Evolutionary conservation across 2,329 filamentous ascomycete species (phyloP).

Genomic region (Rhynchosporium secalis): DNA sequence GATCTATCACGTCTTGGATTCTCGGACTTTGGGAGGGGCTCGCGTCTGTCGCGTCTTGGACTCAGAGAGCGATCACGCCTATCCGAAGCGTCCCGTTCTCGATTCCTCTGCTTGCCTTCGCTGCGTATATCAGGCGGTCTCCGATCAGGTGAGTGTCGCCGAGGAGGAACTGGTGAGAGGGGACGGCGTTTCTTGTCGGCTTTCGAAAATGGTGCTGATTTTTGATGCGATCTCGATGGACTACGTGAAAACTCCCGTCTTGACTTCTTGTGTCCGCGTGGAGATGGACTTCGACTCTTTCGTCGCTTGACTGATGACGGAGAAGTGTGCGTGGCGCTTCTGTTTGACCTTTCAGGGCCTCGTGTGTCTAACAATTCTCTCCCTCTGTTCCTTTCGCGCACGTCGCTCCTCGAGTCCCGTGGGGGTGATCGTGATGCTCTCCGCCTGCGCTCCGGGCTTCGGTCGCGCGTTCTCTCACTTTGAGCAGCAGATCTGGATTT

Average conservation of each 20-base stretch:
- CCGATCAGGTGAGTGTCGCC: conserved; percentile 35
- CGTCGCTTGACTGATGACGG: conserved; percentile 40
- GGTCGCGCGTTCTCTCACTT: conserved; percentile 35
- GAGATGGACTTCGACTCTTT: conserved; percentile 40
- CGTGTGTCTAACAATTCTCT: conserved; percentile 40
- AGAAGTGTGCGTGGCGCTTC: conserved; percentile 35
- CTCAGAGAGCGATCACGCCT: conserved; percentile 37
- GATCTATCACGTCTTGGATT: conserved; percentile 15
- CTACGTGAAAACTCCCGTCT: conserved; percentile 37
- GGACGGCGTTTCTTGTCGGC: conserved; percentile 34
- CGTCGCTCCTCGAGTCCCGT: conserved; percentile 37
- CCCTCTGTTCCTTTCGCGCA: conserved; percentile 40
- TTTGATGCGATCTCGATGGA: conserved; percentile 34
- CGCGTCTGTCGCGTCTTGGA: conserved; percentile 31
- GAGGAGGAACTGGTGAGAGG: conserved; percentile 34
- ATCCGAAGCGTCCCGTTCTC: conserved; percentile 33
- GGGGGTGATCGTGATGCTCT: conserved; percentile 36
- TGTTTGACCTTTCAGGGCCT: conserved; percentile 39
- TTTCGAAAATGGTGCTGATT: conserved; percentile 27
- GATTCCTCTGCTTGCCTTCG: conserved; percentile 31
- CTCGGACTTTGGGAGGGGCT: conserved; percentile 15
- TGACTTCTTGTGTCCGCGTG: conserved; percentile 39
- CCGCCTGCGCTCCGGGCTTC: conserved; percentile 37
- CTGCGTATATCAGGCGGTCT: conserved; percentile 26
- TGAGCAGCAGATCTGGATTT: conserved; percentile 35